Base-by-base conservation (phyloP, 345 rosid genomes). In the Syzygium aromaticum region DNA sequence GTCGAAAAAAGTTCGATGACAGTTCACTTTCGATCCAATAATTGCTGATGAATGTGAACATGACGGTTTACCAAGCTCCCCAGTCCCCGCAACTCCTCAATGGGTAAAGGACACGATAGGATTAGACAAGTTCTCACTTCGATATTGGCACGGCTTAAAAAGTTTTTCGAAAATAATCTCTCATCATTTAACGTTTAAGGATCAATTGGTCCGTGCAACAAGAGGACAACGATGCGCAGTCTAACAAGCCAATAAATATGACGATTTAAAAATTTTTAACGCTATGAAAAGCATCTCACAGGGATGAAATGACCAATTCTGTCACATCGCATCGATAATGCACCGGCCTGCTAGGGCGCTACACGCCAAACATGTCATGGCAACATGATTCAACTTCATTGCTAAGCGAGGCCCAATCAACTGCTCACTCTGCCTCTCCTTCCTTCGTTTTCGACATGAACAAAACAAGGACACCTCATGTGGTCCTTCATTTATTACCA, bases 301-400 rank as follows among this genome's bases (percentile, higher is more conserved):
- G 0, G 1, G 0, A 1, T 19, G 28, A 2, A 0, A 0, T 63
- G 3, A 14, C 28, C 14, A 38, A 63, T 63, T 63, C 21, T 63
- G 30, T 5, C 11, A 6, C 0, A 7, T 28, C 77, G 28, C 10
- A 28, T 63, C 21, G 0, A 8, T 63, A 1, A 43, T 43, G 46
- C 46, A 43, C 46, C 46, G 46, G 46, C 46, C 46, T 5, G 46
- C 46, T 43, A 43, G 7, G 46, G 46, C 43, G 43, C 46, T 43
- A 6, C 46, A 43, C n/a, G n/a, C 46, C 46, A 43, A 43, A 43
- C 46, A 43, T 43, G 46, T 43, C 46, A 43, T 43, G 46, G 7
- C 46, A 43, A 6, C 46, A 43, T 43, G 46, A 6, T 43, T 43
- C 46, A 43, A 43, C 46, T 43, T 43, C 46, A 43, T 1, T 43